A percentile compares a stretch with the other conserved stretches of the same genome.
Evolutionary conservation across 1,139 yeast genomes (phyloP).

Genomic region (Blastobotrys illinoisensis): DNA sequence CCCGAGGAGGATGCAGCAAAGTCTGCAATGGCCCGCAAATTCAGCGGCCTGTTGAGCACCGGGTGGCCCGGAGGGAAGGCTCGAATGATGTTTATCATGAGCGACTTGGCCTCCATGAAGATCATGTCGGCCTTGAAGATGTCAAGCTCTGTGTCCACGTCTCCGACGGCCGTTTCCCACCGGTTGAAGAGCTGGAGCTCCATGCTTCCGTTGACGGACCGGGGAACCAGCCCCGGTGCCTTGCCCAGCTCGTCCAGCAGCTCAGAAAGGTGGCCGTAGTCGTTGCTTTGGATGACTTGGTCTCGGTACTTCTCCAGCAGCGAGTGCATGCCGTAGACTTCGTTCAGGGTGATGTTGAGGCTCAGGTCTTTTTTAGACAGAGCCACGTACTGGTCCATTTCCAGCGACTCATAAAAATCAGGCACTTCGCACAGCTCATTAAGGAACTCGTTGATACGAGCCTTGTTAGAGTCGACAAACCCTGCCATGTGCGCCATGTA

Average conservation of each 20-base stretch:
- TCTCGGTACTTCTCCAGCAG: constrained; percentile 32
- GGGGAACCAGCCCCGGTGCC: constrained; percentile 32
- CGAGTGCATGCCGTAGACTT: constrained; percentile 36
- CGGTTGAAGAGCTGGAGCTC: constrained; percentile 34
- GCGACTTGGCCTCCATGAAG: constrained; percentile 36
- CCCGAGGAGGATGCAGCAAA: constrained; percentile 29
- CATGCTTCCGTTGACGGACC: constrained; percentile 31
- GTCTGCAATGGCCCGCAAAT: constrained; percentile 32
- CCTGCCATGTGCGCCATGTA: constrained; percentile 32
- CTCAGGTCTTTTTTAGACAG: constrained; percentile 34
- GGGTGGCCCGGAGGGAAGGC: constrained; percentile 33
- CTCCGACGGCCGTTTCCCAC: constrained; percentile 37
- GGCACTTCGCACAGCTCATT: constrained; percentile 39
- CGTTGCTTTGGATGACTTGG: constrained; percentile 19
- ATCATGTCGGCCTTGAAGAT: constrained; percentile 34
- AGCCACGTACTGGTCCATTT: constrained; percentile 40
- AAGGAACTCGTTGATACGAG: constrained; percentile 32
- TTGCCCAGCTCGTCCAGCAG: constrained; percentile 33
- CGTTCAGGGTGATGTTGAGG: constrained; percentile 35
- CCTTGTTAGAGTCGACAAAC: constrained; percentile 32
- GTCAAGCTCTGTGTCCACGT: constrained; percentile 31
- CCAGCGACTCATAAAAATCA: constrained; percentile 39
- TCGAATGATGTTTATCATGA: constrained; percentile 36
- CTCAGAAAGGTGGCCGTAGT: constrained; percentile 26
- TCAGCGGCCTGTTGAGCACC: constrained; percentile 28